These are phyloP conservation scores for Saccharomyces hybrid DNA, from an alignment of 1,139 yeast species.

Conservation along the genomic window DNA sequence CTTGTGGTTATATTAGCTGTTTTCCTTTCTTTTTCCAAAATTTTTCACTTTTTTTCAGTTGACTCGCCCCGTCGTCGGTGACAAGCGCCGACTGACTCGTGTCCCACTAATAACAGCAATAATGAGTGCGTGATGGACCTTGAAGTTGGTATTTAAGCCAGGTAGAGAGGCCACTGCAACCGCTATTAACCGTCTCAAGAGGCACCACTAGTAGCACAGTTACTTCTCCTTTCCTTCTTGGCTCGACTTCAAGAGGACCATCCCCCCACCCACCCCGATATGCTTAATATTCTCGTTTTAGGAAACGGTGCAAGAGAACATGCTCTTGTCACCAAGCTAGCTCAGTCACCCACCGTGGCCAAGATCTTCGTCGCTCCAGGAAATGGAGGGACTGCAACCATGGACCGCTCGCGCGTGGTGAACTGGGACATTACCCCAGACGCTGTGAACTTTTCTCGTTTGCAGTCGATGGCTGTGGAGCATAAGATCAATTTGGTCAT, in stretches of 20 bases:
- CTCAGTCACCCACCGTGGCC: constrained; percentile 66
- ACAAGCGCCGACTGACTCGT: not conserved
- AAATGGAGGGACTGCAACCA: constrained; percentile 78
- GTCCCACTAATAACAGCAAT: not conserved
- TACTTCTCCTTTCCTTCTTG: not conserved
- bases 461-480: constrained; percentile 61
- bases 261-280: not conserved
- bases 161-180: not conserved
- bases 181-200: not conserved
- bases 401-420: constrained; percentile 45
- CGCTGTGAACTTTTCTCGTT: constrained; percentile 55
- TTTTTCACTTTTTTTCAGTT: not conserved
- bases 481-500: constrained; percentile 67
- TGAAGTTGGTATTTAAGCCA: not conserved
- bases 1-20: no score
- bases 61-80: not conserved
- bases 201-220: not conserved
- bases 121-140: not conserved
- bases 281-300: constrained; percentile 65
- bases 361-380: constrained; percentile 92
- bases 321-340: constrained; percentile 87
- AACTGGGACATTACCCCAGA: constrained; percentile 43
- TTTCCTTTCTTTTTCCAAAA: not conserved
- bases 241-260: not conserved
- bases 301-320: constrained; percentile 99